Evolutionary conservation across 805 yeast species (phyloP), one percentile per base, ranked within the genome.

Genomic region (Cephaloascus albidus): DNA sequence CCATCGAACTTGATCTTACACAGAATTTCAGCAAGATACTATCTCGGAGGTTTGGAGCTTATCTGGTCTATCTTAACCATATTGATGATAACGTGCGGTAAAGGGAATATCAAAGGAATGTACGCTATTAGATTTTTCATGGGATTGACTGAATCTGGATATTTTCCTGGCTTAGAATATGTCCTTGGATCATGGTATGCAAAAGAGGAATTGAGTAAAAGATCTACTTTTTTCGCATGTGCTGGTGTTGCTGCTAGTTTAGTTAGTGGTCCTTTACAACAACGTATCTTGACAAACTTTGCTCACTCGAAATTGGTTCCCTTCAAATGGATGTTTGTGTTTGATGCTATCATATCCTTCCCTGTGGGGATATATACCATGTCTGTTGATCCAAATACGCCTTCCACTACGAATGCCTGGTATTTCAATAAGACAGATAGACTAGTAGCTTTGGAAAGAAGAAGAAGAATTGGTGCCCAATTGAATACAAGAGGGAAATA

Each of bases 81-180:
- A 10, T 40, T 56, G 34, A 53, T 58, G 56, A 50, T 58, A 18
- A 53, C 63, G 1, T 54, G 57, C 33, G 52, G 52, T 15, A 41
- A 46, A 26, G n/a, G n/a, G n/a, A n/a, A n/a, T n/a, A 54, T 50
- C 38, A 45, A 45, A 3, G 57, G 59, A 0, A 38, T 65, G 10
- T 51, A 63, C 17, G 60, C 50, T 3, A 39, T 61, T 28, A 47
- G 71, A 43, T 61, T 70, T 33, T 42, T 68, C 3, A 41, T 69
- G 18, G 78, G 77, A 1, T 51, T 73, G 20, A 47, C 60, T 6
- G 77, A 72, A 41, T 58, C 70, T 12, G 76, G 76, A 0, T 70
- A 63, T 46, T 72, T 71, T 50, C 83, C 53, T 4, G 77, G 76
- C 16, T 65, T 76, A 40, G 82, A 78, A 47, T 78, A 74, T n/a